Base-by-base conservation (phyloP, 139 green algal species). In the Chlorella vulgaris region DNA sequence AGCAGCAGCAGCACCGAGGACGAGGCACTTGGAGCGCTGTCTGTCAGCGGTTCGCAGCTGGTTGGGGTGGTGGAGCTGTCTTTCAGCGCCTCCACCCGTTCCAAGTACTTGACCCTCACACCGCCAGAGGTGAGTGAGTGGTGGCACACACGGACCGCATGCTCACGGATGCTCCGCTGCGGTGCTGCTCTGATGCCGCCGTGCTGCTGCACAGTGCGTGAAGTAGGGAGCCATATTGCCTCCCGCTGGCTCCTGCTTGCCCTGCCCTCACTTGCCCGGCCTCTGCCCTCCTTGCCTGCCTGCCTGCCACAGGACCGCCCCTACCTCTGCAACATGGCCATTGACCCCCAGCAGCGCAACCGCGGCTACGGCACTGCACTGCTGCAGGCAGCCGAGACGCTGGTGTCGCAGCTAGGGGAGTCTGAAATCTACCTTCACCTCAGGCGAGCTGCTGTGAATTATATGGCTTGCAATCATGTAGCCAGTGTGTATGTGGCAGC, bases 241-340 rank as follows among this genome's bases (percentile, higher is more conserved):
- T n/a, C n/a, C n/a, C n/a, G n/a, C n/a, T n/a, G n/a, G 47, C 10
- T 55, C 13, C 47, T 61, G 40, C 21, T 7, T 73, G 39, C 51
- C 2, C 26, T 63, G 50, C 65, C 68, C 22, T n/a, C n/a, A n/a
- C n/a, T n/a, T n/a, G n/a, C n/a, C n/a, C n/a, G n/a, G n/a, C n/a
- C n/a, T n/a, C n/a, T n/a, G n/a, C n/a, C n/a, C n/a, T n/a, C n/a
- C n/a, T n/a, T n/a, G n/a, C n/a, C n/a, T n/a, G n/a, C n/a, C n/a
- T n/a, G n/a, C n/a, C n/a, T 0, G 38, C 53, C 71, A 58, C 87
- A 91, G 88, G 75, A 89, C n/a, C 87, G 88, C 42, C 84, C 81
- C 0, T 95, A 95, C 82, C 50, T 95, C n/a, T 94, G 88, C 81
- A 95, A 95, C 84, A 95, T 95, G 91, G 91, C 91, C 1, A 84